Evolutionary conservation across 2,329 filamentous ascomycete species (phyloP), one percentile per base, ranked within the genome.

Genomic region (Colletotrichum horii): DNA sequence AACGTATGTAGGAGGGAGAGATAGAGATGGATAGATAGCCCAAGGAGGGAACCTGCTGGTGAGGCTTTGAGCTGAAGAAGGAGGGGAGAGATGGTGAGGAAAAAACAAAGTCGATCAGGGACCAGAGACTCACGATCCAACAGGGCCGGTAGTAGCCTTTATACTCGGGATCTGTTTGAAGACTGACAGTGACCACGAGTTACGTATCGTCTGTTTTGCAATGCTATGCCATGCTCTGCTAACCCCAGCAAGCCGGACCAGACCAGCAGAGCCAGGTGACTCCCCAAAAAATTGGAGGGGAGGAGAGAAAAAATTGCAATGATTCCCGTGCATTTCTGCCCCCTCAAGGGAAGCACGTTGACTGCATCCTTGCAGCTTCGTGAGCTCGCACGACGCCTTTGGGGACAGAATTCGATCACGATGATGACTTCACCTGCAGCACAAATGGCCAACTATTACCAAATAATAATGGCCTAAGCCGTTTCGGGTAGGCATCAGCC

Each of bases 391-490:
- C 28, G 55, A 55, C 61, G 38, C 32, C 65, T 43, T 32, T 55
- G 67, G 36, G 43, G 48, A 62, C 56, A 56, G 38, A 55, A 36
- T 66, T 66, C 52, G 76, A 77, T 77, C 76, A 77, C 71, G 76
- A 77, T 77, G 71, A 77, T 75, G 76, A 77, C 76, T 75, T 77
- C 76, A 77, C 75, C 66, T 70, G 64, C 71, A 77, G 68, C 65
- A 71, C 55, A 36, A 32, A 58, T 70, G 71, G 34, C 38, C 38
- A 66, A 43, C 68, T 77, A 77, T 77, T 77, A 77, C 74, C 55
- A 77, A 77, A 75, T 71, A 52, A 30, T 64, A 56, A 68, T 8
- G 9, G 14, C 14, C 66, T 77, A 77, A 72, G 24, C 76, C 38
- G 14, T 34, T 75, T 75, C 52, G 64, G 38, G 76, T 19, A 73